Conservation (phyloP, 2,329 filamentous ascomycete genomes). For the Botrytis pseudocinerea region DNA sequence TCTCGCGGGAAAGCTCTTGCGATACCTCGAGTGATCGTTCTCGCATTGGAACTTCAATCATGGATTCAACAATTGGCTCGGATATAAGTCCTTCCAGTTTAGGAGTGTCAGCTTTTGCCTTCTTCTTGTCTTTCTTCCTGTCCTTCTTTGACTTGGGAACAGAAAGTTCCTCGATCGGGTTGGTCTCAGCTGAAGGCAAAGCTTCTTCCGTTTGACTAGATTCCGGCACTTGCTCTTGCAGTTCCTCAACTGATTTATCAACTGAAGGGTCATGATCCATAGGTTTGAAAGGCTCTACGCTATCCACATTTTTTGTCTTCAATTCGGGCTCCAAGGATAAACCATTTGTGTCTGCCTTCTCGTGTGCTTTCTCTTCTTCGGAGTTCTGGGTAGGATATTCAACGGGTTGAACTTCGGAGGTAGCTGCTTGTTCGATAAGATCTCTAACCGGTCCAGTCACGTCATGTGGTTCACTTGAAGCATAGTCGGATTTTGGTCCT, state of each 20-base stretch:
- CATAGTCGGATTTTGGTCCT: slow-evolving; percentile 1
- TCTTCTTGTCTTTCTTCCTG: slow-evolving; percentile 27
- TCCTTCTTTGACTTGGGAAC: slow-evolving; percentile 29
- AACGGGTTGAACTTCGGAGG: background rate
- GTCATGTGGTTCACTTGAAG: slow-evolving; percentile 21
- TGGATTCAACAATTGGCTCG: background rate
- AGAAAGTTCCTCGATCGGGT: slow-evolving; percentile 23
- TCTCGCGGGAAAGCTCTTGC: background rate
- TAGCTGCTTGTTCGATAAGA: background rate
- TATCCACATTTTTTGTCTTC: background rate
- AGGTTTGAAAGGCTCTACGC: background rate
- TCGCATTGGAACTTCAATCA: background rate
- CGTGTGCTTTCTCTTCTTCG: background rate
- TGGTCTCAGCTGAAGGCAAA: slow-evolving; percentile 11
- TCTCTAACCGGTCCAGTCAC: slow-evolving; percentile 1
- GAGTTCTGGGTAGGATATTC: background rate
- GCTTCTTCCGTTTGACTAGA: slow-evolving; percentile 12
- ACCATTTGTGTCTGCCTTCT: background rate
- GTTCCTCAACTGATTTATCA: background rate
- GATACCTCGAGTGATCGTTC: background rate
- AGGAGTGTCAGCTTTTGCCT: background rate
- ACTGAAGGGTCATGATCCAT: slow-evolving; percentile 5
- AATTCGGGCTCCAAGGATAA: background rate
- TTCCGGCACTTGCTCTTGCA: slow-evolving; percentile 17
- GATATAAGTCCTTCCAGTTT: background rate